Conservation (phyloP, 2,329 filamentous ascomycete genomes). For the Hymenoscyphus scutula region DNA sequence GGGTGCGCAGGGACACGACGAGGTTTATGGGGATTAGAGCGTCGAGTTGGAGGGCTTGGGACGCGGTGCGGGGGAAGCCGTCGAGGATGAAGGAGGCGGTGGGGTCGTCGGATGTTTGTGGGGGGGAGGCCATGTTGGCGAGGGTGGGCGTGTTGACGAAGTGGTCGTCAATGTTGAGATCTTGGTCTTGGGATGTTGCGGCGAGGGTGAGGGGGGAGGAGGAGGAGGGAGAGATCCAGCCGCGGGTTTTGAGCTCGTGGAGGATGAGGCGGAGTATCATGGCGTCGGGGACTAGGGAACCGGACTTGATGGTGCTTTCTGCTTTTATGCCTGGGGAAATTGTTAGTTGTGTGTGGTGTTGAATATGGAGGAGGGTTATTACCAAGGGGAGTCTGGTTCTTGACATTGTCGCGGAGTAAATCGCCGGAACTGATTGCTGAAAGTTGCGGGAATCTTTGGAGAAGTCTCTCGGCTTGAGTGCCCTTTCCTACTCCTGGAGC, state of each 20-base stretch:
- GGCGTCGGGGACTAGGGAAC: conserved; percentile 85
- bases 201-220: conserved; percentile 38
- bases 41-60: conserved; percentile 76
- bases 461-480: conserved; percentile 87
- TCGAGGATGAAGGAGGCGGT: conserved; percentile 91
- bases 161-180: conserved; percentile 31
- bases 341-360: conserved; percentile 11
- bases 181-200: conserved; percentile 39
- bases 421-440: conserved; percentile 93
- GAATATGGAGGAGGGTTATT: conserved; percentile 34
- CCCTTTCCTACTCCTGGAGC: conserved; percentile 92
- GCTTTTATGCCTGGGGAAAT: conserved; percentile 75
- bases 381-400: conserved; percentile 83
- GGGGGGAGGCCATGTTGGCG: conserved; percentile 38
- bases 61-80: conserved; percentile 86
- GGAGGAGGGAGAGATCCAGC: conserved; percentile 65
- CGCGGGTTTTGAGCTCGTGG: conserved; percentile 79
- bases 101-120: conserved; percentile 62
- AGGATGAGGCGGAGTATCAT: conserved; percentile 91
- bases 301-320: conserved; percentile 81
- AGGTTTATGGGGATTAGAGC: conserved; percentile 89
- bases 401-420: conserved; percentile 87
- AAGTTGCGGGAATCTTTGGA: conserved; percentile 82
- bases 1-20: conserved; percentile 82
- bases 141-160: conserved; percentile 34